A percentile compares a stretch with the other conserved stretches of the same genome.
Evolutionary conservation across 2,329 filamentous ascomycete genomes (phyloP).

Genomic region (Penicillium sp.): DNA sequence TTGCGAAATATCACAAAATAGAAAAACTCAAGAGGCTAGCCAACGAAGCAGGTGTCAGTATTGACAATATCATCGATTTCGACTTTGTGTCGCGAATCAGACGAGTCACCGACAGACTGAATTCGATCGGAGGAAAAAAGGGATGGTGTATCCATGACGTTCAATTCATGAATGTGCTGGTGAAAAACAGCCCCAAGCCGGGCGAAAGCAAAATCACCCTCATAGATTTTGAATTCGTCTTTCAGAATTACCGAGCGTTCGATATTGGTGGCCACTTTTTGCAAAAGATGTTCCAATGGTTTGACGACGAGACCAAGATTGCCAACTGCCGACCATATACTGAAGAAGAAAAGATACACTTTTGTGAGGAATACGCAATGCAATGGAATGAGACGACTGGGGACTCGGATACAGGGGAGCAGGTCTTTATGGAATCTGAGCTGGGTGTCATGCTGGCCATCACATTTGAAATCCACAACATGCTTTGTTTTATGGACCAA

Average conservation of each 20-base stretch:
- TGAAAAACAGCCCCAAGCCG: conserved; percentile 17
- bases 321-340: conserved; percentile 18
- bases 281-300: conserved; percentile 28
- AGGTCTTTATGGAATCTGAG: conserved; percentile 22
- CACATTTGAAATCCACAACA: conserved; percentile 23
- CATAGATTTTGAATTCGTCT: conserved; percentile 24
- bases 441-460: conserved; percentile 20
- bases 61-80: conserved; percentile 21
- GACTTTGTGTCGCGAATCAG: conserved; percentile 15
- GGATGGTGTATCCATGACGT: conserved; percentile 26
- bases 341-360: conserved; percentile 22
- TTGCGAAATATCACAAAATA: conserved; percentile 17
- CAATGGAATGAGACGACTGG: conserved; percentile 22
- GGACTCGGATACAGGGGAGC: conserved; percentile 22
- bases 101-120: conserved; percentile 10
- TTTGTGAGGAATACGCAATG: conserved; percentile 22
- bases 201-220: conserved; percentile 19
- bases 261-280: conserved; percentile 26
- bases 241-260: conserved; percentile 22
- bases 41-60: conserved; percentile 17
- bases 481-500: conserved; percentile 23
- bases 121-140: conserved; percentile 15
- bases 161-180: conserved; percentile 23
- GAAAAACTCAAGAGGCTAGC: conserved; percentile 20
- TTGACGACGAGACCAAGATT: conserved; percentile 20